These are phyloP conservation scores for Saposhnikovia divaricata DNA, from an alignment of 129 eudicot genomes.

Conservation along the genomic window DNA sequence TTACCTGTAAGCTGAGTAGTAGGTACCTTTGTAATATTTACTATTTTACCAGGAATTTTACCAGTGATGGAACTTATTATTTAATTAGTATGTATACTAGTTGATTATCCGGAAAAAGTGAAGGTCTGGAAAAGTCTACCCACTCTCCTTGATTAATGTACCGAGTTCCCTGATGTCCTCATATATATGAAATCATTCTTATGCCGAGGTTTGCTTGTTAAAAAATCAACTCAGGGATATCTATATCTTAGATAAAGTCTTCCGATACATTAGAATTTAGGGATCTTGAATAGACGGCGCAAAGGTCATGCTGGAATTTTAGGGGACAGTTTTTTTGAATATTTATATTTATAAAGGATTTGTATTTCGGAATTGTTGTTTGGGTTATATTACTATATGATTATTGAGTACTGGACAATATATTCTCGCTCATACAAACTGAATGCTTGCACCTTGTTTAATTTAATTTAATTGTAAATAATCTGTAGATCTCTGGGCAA, in stretches of 20 bases:
- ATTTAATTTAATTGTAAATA: background rate
- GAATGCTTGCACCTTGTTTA: background rate
- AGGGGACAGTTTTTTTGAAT: too few relatives aligned
- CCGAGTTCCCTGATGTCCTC: background rate
- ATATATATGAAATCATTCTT: background rate
- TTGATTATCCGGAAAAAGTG: background rate
- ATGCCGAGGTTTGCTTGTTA: background rate
- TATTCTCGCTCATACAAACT: background rate
- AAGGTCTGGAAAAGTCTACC: background rate
- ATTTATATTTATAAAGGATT: too few relatives aligned
- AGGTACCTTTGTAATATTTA: background rate
- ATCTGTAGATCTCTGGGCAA: conserved; percentile 45
- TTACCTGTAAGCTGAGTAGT: conserved; percentile 31
- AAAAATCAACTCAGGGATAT: conserved; percentile 30
- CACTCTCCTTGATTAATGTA: background rate
- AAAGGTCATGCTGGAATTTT: background rate
- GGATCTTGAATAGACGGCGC: too few relatives aligned
- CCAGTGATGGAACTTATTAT: background rate
- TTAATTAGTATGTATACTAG: background rate
- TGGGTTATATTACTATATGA: background rate
- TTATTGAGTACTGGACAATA: background rate
- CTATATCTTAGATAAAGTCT: too few relatives aligned
- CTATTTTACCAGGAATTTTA: background rate
- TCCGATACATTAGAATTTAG: too few relatives aligned
- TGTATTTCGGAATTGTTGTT: background rate